Evolutionary conservation across 192 early-diverging fungal species (phyloP), one percentile per base, ranked within the genome.

Genomic region (Backusella macrospora): DNA sequence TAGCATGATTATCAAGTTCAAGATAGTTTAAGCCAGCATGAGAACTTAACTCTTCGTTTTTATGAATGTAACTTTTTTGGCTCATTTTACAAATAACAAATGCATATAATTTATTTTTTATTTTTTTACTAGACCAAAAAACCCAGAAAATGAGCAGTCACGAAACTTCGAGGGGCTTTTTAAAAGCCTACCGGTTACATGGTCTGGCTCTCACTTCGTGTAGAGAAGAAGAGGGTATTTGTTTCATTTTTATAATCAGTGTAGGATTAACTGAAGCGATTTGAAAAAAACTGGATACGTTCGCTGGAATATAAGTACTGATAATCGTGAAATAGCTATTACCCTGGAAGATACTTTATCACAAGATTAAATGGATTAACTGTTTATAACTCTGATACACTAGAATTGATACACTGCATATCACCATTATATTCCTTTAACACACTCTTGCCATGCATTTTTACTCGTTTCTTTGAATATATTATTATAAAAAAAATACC

Each of bases 1-100:
- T 26, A 23, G 21, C 16, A 29, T 72, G 23, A 2, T 12, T 47
- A 15, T 71, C 49, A 37, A 71, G 38, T 23, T 72, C 62, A 15
- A 72, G 59, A 37, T 37, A 44, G 43, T 42, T 45, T 44, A 72
- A 16, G 15, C 63, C 59, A 29, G 43, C 62, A 46, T 37, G 39
- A 45, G 71, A 72, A 7, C n/a, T 42, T 15, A 72, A 6, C n/a
- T 37, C 13, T 21, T 59, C 40, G 26, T 46, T 15, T 6, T 72
- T 44, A 8, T 23, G 34, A 29, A 72, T 34, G 23, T 72, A 72
- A n/a, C 38, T 64, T 26, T 72, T 72, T 64, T 45, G 69, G 37
- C 69, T 71, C 69, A 71, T 71, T 43, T 6, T 43, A 26, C 13
- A 26, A 13, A 26, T 5, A 59, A 59, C 9, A 14, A 23, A 26